phyloP scores from a whole-genome alignment of 331 rosid genomes.

The Arachis monticola region DNA sequence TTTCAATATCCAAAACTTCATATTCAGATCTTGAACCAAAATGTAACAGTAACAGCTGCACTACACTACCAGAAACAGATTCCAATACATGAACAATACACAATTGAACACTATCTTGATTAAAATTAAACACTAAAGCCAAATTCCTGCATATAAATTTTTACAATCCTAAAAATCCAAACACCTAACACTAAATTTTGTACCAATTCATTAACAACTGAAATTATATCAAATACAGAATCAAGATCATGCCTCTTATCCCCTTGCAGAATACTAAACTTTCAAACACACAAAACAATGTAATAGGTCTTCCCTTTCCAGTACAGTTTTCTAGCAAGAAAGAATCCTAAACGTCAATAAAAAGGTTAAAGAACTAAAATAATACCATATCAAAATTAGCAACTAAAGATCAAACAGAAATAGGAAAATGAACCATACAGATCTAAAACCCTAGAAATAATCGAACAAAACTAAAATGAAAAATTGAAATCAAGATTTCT shows the following conservation, averaged over 20 bases:
- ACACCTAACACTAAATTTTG: too few species aligned
- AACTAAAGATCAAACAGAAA: too few species aligned
- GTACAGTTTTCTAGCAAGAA: not conserved
- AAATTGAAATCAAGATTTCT: slow-evolving; percentile 41
- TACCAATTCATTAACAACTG: too few species aligned
- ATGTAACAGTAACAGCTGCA: not conserved
- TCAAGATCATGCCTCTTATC: not conserved
- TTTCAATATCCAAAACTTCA: not conserved
- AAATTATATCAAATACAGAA: not conserved
- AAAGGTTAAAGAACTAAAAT: too few species aligned
- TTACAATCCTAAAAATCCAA: not conserved
- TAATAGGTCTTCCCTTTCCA: not conserved
- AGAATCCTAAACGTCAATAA: not conserved
- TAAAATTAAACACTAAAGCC: not conserved
- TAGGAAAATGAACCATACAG: not conserved
- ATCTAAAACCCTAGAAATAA: not conserved
- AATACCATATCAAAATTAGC: not conserved
- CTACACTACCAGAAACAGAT: not conserved
- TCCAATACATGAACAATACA: not conserved
- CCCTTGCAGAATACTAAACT: too few species aligned
- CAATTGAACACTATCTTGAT: not conserved
- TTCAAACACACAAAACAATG: not conserved
- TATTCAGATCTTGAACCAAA: not conserved
- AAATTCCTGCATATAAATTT: not conserved
- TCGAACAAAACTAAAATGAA: slow-evolving; percentile 4